Base-by-base conservation (phyloP, 768 basidiomycete species). In the Mycena floridula region DNA sequence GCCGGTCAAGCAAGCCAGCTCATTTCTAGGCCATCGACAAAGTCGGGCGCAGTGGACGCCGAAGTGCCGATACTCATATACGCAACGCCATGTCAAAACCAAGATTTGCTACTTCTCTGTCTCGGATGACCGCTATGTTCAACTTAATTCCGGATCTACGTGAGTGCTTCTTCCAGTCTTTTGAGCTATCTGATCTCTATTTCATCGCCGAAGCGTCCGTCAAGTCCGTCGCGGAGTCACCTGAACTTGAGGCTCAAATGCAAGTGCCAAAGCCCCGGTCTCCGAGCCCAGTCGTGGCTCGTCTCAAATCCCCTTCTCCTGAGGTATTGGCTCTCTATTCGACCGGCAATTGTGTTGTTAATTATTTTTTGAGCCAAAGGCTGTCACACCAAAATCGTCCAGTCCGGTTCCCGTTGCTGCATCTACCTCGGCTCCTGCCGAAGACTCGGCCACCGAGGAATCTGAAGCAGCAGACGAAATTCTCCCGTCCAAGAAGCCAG, bases 71-170 rank as follows among this genome's bases (percentile, higher is more conserved):
- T 58, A 86, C 76, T 26, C 84, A 88, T 61, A 67, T 88, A 50
- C 82, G 76, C 61, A 81, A 85, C 64, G 77, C 77, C 4, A 60
- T 89, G 50, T 77, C 81, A 23, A 82, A 75, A 55, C 83, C 86
- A 26, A 78, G 82, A 44, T 58, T 81, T 25, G 75, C 84, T 25
- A 85, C 82, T 25, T 71, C 77, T 13, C 66, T 89, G 35, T 74
- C 76, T 48, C 81, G 87, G 42, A 76, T 86, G 66, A 79, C 85
- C 7, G 82, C 87, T 20, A 65, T 82, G 54, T 77, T 85, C 56
- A 84, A 85, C 60, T 83, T 81, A 62, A 59, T 70, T 43, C 61
- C 77, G 48, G 75, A 82, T 39, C 73, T 77, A 54, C 84, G 87
- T 88, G 54, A 60, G 85, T 70, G 4, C 32, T 35, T 35, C 18